A percentile compares a stretch with the other conserved stretches of the same genome.
These are phyloP conservation scores for Triglochin maritima DNA, from an alignment of 106 monocot genomes.

Conservation along the genomic window DNA sequence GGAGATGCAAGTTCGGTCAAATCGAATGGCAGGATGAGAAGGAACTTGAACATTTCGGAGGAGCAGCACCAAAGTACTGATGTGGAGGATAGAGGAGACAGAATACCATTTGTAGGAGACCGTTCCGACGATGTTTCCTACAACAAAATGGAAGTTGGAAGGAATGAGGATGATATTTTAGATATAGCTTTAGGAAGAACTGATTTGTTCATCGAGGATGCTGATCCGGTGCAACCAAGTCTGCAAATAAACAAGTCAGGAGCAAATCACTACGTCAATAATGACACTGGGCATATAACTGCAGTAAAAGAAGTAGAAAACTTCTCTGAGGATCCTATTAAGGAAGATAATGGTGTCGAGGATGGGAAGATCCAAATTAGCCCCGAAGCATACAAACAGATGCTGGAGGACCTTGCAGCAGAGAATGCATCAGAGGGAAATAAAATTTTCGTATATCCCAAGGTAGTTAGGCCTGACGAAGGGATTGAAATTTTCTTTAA, in stretches of 20 bases:
- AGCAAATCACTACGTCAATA: neutral
- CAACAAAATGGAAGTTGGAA: neutral
- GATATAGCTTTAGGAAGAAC: conserved; percentile 4
- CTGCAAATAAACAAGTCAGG: neutral
- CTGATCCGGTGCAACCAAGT: neutral
- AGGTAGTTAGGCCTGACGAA: conserved; percentile 32
- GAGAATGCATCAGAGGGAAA: conserved; percentile 34
- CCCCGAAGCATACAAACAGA: conserved; percentile 23
- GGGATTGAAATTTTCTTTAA: conserved; percentile 62
- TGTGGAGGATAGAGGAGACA: conserved; percentile 5
- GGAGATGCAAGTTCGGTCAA: conserved; percentile 5
- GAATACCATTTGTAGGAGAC: neutral
- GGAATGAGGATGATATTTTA: neutral
- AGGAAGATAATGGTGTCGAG: conserved; percentile 3
- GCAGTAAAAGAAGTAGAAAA: conserved; percentile 1
- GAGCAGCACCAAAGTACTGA: conserved; percentile 4
- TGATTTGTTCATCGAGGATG: neutral
- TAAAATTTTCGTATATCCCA: conserved; percentile 61
- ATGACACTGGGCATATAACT: neutral
- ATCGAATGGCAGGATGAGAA: conserved; percentile 1
- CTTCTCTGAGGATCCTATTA: neutral
- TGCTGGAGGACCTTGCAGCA: conserved; percentile 52
- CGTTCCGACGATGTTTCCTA: neutral
- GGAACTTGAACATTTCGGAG: conserved; percentile 10
- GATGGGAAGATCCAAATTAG: conserved; percentile 26